Base-by-base conservation (phyloP, 352 stramenopile species). In the Albugo candida region DNA sequence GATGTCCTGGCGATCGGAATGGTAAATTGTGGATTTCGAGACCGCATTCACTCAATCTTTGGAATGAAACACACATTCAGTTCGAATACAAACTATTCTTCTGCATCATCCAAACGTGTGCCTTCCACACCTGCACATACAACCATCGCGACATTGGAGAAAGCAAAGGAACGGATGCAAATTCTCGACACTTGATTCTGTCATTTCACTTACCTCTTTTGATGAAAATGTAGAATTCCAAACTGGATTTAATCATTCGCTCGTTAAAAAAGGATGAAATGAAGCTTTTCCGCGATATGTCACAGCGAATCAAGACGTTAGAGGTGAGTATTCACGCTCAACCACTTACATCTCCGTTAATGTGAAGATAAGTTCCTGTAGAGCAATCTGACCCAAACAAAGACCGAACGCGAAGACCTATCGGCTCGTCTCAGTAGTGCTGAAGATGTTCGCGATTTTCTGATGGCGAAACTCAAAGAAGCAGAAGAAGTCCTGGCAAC, bases 231-330 rank as follows among this genome's bases (percentile, higher is more conserved):
- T 55, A 88, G 57, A 61, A 73, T n/a, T 75, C 68, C 1, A 83
- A 82, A 47, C 67, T 74, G 1, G 73, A 85, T 36, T 60, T 67
- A 48, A 84, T 89, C 35, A 69, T 86, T 11, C 81, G 84, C 50
- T 76, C 70, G 20, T 54, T 89, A 6, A 89, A 81, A 45, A 77
- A 79, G 31, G 68, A 84, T 36, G 73, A 85, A 49, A 83, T 89
- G 49, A 89, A 89, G 54, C 53, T 84, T 8, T 86, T 86, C 41
- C 76, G 82, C 36, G 76, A 89, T 18, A 77, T 89, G 69, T 83
- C 72, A 14, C 80, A 67, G 1, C 64, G 67, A 21, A 61, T 89
- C n/a, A 80, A 81, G 48, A 61, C 60, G 8, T 50, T 89, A 8
- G 70, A 88, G 65, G 71, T 83, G 46, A 31, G 48, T 49, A 16